A percentile compares a stretch with the other conserved stretches of the same genome.
These are phyloP conservation scores for Trifolium pratense DNA, from an alignment of 306 rosid genomes.

Conservation along the genomic window DNA sequence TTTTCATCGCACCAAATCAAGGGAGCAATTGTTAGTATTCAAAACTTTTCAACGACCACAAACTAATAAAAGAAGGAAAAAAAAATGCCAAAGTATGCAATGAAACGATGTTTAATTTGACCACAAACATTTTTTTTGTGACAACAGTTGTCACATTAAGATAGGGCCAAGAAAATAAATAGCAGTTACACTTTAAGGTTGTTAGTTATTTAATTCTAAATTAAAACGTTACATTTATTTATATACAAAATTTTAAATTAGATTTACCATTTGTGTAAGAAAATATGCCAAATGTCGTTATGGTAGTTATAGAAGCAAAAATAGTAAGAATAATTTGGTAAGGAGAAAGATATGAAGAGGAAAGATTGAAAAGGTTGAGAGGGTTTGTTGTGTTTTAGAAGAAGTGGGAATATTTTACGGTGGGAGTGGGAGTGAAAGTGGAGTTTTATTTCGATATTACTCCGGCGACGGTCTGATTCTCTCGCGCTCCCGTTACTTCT, in stretches of 20 bases:
- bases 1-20: conserved; percentile 32
- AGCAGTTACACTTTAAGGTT: conserved; percentile 18
- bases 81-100: not conserved
- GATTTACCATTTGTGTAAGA: conserved; percentile 4
- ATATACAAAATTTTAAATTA: not conserved
- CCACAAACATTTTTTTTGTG: conserved; percentile 31
- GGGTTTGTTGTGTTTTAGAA: conserved; percentile 35
- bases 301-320: conserved; percentile 19
- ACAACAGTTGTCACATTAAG: not conserved
- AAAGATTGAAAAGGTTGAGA: not conserved
- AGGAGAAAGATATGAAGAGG: conserved; percentile 5
- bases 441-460: conserved; percentile 54
- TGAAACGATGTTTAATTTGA: not conserved
- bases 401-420: conserved; percentile 40
- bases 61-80: conserved; percentile 38
- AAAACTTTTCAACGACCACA: conserved; percentile 25
- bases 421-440: conserved; percentile 57
- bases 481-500: conserved; percentile 86
- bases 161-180: conserved; percentile 16
- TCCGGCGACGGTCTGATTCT: conserved; percentile 59
- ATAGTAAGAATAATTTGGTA: conserved; percentile 39
- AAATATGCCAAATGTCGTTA: conserved; percentile 37
- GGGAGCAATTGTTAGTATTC: not conserved
- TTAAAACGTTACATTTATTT: not conserved
- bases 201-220: conserved; percentile 40